A percentile compares a stretch with the other conserved stretches of the same genome.
phyloP scores from a whole-genome alignment of 108 stramenopile species.

The Cylindrotheca closterium region DNA sequence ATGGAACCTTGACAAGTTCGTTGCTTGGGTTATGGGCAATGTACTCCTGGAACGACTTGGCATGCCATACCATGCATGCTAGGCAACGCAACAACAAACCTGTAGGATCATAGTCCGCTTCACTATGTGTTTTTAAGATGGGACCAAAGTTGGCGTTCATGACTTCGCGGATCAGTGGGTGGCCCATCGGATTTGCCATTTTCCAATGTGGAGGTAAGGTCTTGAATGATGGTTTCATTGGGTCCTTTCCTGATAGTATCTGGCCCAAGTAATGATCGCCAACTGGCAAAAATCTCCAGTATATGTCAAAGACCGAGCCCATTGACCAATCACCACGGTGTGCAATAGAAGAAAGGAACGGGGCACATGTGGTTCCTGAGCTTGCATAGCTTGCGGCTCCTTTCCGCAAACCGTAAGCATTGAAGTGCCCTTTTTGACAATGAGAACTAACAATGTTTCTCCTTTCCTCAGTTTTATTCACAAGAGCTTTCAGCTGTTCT shows the following conservation, averaged over 20 bases:
- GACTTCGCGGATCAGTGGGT: background rate
- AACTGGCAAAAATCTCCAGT: slow-evolving; percentile 32
- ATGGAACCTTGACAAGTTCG: slow-evolving; percentile 24
- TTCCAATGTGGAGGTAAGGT: slow-evolving; percentile 34
- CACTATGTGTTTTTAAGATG: background rate
- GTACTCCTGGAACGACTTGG: slow-evolving; percentile 12
- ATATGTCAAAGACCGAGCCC: slow-evolving; percentile 40
- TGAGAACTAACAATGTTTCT: no score
- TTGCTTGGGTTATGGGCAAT: slow-evolving; percentile 19
- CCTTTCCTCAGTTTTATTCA: no score
- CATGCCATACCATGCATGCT: slow-evolving; percentile 40
- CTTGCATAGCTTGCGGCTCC: slow-evolving; percentile 30
- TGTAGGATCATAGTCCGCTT: background rate
- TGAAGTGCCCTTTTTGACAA: no score
- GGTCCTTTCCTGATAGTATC: slow-evolving; percentile 23
- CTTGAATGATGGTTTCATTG: slow-evolving; percentile 20
- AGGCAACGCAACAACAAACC: background rate
- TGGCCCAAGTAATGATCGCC: slow-evolving; percentile 46
- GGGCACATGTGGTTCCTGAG: slow-evolving; percentile 31
- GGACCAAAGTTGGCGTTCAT: slow-evolving; percentile 1
- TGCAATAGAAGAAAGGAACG: slow-evolving; percentile 35
- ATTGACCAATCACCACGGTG: slow-evolving; percentile 40
- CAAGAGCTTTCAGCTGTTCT: no score
- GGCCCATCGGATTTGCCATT: background rate
- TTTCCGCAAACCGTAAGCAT: slow-evolving; percentile 40